A percentile compares a stretch with the other conserved stretches of the same genome.
Conservation (phyloP, 345 rosid genomes). For the Sonneratia caseolaris region DNA sequence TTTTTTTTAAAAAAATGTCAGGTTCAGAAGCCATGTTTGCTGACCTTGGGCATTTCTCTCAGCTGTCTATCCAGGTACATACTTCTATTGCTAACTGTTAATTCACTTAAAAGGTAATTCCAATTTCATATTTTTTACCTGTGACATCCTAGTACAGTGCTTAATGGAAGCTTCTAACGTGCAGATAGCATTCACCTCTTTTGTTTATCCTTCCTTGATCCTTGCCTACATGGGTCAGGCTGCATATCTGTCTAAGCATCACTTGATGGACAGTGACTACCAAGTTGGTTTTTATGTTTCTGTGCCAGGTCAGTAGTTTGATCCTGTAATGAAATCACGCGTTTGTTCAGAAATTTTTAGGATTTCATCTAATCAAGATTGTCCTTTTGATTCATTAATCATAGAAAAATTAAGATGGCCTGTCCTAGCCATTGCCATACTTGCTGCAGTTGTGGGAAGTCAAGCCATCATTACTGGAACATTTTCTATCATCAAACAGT, state of each 20-base stretch:
- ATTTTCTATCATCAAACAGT: conserved; percentile 83
- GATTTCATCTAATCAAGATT: not conserved
- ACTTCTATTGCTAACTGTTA: not conserved
- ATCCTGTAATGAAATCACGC: not conserved
- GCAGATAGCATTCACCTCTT: conserved; percentile 82
- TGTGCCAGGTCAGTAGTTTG: conserved; percentile 45
- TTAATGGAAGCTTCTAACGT: conserved; percentile 10
- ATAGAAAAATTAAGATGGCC: conserved; percentile 76
- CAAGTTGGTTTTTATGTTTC: conserved; percentile 73
- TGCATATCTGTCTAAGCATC: conserved; percentile 73
- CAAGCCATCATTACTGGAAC: conserved; percentile 94
- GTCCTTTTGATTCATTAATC: not conserved
- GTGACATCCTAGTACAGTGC: not conserved
- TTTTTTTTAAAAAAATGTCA: conserved; percentile 9
- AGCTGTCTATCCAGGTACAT: conserved; percentile 69
- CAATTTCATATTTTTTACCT: not conserved
- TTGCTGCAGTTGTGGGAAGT: conserved; percentile 91
- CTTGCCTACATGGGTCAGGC: conserved; percentile 99
- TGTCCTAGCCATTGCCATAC: conserved; percentile 78
- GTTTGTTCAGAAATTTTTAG: not conserved
- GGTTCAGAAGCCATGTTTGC: conserved; percentile 98
- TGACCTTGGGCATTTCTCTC: conserved; percentile 89
- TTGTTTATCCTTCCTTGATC: conserved; percentile 82
- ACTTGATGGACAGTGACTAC: conserved; percentile 28
- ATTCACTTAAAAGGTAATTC: not conserved